Conservation (phyloP, 768 basidiomycete genomes). For the Boletus subparvulus region DNA sequence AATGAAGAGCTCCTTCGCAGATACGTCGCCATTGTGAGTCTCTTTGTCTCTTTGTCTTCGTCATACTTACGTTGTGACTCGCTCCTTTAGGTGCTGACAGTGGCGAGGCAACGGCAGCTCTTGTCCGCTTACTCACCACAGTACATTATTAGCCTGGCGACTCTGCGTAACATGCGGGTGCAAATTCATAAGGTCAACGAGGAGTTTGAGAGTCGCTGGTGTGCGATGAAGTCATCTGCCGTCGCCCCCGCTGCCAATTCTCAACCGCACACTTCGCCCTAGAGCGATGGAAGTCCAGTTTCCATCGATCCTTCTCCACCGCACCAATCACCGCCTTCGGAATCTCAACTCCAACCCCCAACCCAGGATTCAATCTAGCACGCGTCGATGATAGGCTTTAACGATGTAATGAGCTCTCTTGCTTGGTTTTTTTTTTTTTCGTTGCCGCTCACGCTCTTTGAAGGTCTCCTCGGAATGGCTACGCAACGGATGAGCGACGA, state of each 20-base stretch:
- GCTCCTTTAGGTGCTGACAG: slow-evolving; percentile 41
- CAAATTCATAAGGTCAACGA: slow-evolving; percentile 46
- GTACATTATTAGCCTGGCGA: slow-evolving; percentile 36
- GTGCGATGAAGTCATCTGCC: slow-evolving; percentile 22
- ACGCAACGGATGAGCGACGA: too few relatives aligned
- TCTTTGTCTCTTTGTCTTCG: slow-evolving; percentile 12
- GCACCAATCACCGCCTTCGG: too few relatives aligned
- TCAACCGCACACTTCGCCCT: slow-evolving; percentile 3
- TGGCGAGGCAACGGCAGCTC: slow-evolving; percentile 36
- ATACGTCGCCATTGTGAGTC: slow-evolving; percentile 54
- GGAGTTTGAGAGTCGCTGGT: slow-evolving; percentile 34
- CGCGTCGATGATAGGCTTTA: too few relatives aligned
- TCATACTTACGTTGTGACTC: slow-evolving; percentile 9
- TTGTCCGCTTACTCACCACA: slow-evolving; percentile 24
- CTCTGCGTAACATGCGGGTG: slow-evolving; percentile 43
- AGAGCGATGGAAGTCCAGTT: too few relatives aligned
- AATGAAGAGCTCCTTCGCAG: slow-evolving; percentile 49
- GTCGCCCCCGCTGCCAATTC: slow-evolving; percentile 2
- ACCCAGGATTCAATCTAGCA: too few relatives aligned
- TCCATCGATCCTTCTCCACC: too few relatives aligned
- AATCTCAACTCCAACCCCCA: too few relatives aligned
- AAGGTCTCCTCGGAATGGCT: too few relatives aligned
- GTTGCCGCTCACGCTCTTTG: too few relatives aligned
- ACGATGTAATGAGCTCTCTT: too few relatives aligned
- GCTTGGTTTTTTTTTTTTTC: too few relatives aligned